Percentiles rank a stretch among this genome's conserved stretches.
Conservation (phyloP, 148 eudicot species). For the Chenopodium quinoa region DNA sequence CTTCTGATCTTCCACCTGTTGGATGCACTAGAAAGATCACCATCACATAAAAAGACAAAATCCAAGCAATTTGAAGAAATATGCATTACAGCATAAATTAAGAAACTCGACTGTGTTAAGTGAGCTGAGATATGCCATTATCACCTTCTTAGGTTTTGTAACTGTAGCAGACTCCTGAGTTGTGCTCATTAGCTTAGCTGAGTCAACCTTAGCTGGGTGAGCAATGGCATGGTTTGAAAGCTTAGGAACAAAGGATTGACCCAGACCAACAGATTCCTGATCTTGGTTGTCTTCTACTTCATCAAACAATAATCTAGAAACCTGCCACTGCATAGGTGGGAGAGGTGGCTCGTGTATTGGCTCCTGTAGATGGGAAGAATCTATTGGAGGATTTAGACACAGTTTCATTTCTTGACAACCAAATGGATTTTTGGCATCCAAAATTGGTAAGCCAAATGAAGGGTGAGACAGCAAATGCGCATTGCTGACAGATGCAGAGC, state of each 20-base stretch:
- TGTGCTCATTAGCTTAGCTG: constrained; percentile 32
- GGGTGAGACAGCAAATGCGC: constrained; percentile 30
- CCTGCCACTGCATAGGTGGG: constrained; percentile 86
- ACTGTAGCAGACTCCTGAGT: constrained; percentile 28
- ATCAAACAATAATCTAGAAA: constrained; percentile 41
- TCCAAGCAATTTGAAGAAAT: neutral
- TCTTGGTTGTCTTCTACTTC: constrained; percentile 26
- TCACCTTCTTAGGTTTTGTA: constrained; percentile 43
- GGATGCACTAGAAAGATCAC: constrained; percentile 15
- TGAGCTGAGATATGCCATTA: constrained; percentile 1
- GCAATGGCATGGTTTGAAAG: constrained; percentile 35
- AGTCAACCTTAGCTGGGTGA: constrained; percentile 36
- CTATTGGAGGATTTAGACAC: constrained; percentile 28
- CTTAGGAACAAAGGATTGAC: constrained; percentile 33
- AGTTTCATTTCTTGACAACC: constrained; percentile 37
- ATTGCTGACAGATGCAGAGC: constrained; percentile 24
- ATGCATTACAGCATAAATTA: neutral
- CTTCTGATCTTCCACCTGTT: constrained; percentile 42
- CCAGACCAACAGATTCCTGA: constrained; percentile 22
- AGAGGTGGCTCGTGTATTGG: constrained; percentile 60
- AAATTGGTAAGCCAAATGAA: constrained; percentile 47
- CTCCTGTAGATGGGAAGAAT: constrained; percentile 35
- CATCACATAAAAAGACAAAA: neutral
- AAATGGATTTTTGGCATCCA: constrained; percentile 45
- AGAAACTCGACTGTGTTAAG: neutral